These are phyloP conservation scores for Aspergillus pseudoterreus DNA, from an alignment of 2,329 filamentous ascomycete species.

Conservation along the genomic window DNA sequence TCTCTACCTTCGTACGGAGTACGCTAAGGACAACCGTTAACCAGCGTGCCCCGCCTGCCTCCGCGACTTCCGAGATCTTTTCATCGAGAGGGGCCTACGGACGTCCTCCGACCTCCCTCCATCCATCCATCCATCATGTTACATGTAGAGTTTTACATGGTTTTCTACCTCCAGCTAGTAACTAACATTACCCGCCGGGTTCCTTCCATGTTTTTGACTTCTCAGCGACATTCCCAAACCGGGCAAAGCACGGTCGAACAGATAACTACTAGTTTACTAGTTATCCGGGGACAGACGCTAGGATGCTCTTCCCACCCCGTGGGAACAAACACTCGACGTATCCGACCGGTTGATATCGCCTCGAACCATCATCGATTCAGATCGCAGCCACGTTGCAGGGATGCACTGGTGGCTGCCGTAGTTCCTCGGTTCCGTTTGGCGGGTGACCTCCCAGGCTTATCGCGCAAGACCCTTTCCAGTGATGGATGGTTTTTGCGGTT, in stretches of 20 bases:
- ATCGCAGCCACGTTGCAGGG: conserved; percentile 12
- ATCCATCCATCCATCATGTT: not conserved
- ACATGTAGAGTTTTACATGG: too few species aligned
- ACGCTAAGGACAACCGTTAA: not conserved
- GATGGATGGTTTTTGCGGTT: not conserved
- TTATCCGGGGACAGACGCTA: not conserved
- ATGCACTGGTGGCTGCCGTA: conserved; percentile 5
- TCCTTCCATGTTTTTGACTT: not conserved
- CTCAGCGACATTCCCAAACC: not conserved
- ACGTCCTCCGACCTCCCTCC: not conserved
- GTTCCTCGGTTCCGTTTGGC: conserved; percentile 9
- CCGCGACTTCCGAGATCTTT: not conserved
- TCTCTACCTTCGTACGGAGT: not conserved
- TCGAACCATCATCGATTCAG: conserved; percentile 9
- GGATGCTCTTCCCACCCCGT: not conserved
- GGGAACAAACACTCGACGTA: conserved; percentile 1
- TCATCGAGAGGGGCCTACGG: not conserved
- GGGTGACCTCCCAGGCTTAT: conserved; percentile 1
- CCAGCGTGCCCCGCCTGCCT: not conserved
- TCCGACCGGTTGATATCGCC: not conserved
- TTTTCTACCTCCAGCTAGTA: too few species aligned
- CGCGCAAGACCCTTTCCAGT: conserved; percentile 1
- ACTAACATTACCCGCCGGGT: not conserved
- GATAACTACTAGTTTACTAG: not conserved
- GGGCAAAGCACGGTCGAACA: not conserved